phyloP scores from a whole-genome alignment of 2,329 filamentous ascomycete species.

The Fusarium euwallaceae region DNA sequence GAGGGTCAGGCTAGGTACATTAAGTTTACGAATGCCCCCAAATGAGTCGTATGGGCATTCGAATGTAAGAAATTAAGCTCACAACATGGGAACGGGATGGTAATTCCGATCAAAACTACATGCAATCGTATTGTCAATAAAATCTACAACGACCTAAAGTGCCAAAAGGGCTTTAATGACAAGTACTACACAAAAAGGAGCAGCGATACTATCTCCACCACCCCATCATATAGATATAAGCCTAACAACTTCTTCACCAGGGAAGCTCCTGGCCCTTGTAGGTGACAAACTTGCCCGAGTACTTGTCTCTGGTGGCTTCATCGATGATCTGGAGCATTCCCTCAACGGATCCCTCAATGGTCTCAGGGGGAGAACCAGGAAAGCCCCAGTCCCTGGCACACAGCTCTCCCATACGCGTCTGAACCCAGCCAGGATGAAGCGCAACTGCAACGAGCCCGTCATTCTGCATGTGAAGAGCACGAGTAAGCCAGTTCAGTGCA shows the following conservation, averaged over 20 bases:
- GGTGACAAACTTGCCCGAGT: slow-evolving; percentile 52
- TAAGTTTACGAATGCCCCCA: no score
- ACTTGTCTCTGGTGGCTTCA: slow-evolving; percentile 49
- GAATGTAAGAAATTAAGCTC: no score
- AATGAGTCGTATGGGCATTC: no score
- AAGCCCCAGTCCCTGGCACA: slow-evolving; percentile 51
- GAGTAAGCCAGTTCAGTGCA: slow-evolving; percentile 52
- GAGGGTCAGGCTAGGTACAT: no score
- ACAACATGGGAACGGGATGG: no score
- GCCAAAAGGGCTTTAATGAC: no score
- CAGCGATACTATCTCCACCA: no score
- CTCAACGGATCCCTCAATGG: slow-evolving; percentile 49
- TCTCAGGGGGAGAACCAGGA: slow-evolving; percentile 41
- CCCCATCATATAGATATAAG: no score
- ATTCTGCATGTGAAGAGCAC: slow-evolving; percentile 48
- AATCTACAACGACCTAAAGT: no score
- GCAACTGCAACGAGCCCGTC: slow-evolving; percentile 46
- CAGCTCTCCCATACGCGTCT: slow-evolving; percentile 48
- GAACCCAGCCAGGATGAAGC: slow-evolving; percentile 57
- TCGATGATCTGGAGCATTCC: slow-evolving; percentile 54
- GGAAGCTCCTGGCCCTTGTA: slow-evolving; percentile 48
- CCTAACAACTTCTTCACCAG: slow-evolving; percentile 33
- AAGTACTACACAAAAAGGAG: no score
- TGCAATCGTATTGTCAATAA: no score
- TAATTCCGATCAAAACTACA: no score